phyloP scores from a whole-genome alignment of 345 rosid species.

The Lepidium sativum region DNA sequence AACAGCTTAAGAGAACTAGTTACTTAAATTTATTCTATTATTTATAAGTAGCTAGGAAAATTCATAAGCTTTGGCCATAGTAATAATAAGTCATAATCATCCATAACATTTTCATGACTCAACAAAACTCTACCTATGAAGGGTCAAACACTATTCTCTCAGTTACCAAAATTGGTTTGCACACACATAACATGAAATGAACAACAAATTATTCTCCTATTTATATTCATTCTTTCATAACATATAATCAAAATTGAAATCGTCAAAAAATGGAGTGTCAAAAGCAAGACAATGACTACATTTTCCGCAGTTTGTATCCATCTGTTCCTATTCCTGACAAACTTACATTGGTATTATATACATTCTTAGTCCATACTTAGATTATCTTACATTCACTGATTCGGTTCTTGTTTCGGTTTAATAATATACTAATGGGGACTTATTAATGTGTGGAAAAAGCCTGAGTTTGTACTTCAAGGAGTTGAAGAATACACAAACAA shows the following conservation, averaged over 20 bases:
- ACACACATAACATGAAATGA: constrained; percentile 10
- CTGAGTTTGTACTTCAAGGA: constrained; percentile 77
- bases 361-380: not conserved
- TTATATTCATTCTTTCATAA: constrained; percentile 18
- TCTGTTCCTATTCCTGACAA: constrained; percentile 55
- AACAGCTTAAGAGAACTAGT: too few species aligned
- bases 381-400: not conserved
- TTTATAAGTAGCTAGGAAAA: too few species aligned
- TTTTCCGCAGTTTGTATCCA: constrained; percentile 59
- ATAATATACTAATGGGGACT: not conserved
- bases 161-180: constrained; percentile 4
- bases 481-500: constrained; percentile 59
- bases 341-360: constrained; percentile 33
- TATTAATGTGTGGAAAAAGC: constrained; percentile 6
- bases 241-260: not conserved
- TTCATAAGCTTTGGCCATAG: too few species aligned
- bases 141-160: constrained; percentile 12
- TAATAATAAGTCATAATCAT: not conserved
- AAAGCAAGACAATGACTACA: constrained; percentile 34
- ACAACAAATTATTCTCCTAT: constrained; percentile 2
- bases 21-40: too few species aligned
- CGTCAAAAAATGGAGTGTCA: constrained; percentile 19
- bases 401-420: not conserved
- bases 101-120: constrained; percentile 17
- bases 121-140: constrained; percentile 23